Conservation (phyloP, 139 green algal species). For the Coelastrella sp. region DNA sequence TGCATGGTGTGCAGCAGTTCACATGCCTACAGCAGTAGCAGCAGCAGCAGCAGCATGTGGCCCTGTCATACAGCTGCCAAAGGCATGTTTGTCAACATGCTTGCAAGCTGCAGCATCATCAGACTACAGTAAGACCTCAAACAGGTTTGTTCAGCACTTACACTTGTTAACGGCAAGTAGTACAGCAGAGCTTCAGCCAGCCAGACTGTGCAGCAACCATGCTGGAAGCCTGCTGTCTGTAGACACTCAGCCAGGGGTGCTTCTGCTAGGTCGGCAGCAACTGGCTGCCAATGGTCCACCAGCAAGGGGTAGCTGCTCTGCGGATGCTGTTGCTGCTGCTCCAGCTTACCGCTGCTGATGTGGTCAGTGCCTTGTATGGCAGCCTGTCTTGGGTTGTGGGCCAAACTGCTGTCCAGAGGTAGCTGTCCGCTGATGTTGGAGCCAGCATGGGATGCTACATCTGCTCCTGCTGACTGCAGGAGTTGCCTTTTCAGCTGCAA, state of each 20-base stretch:
- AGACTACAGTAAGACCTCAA: neutral
- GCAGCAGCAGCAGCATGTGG: neutral
- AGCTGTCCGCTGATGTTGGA: neutral
- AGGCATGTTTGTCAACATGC: neutral
- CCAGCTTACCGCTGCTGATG: neutral
- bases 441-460: neutral
- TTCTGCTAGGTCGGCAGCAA: slow-evolving; percentile 51
- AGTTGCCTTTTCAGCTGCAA: slow-evolving; percentile 47
- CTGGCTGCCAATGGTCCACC: neutral
- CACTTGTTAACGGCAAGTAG: slow-evolving; percentile 50
- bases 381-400: neutral
- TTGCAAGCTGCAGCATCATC: neutral
- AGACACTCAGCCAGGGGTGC: neutral
- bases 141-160: neutral
- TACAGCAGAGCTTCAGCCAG: slow-evolving; percentile 54
- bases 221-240: slow-evolving; percentile 5
- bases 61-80: neutral
- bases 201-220: slow-evolving; percentile 24
- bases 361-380: neutral
- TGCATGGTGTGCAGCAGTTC: slow-evolving; percentile 32
- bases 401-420: neutral
- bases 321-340: slow-evolving; percentile 5
- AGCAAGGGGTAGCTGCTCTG: slow-evolving; percentile 30
- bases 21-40: neutral
- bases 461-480: slow-evolving; percentile 25